A percentile compares a stretch with the other conserved stretches of the same genome.
Conservation (phyloP, 768 basidiomycete genomes). For the Boletus fagicola region DNA sequence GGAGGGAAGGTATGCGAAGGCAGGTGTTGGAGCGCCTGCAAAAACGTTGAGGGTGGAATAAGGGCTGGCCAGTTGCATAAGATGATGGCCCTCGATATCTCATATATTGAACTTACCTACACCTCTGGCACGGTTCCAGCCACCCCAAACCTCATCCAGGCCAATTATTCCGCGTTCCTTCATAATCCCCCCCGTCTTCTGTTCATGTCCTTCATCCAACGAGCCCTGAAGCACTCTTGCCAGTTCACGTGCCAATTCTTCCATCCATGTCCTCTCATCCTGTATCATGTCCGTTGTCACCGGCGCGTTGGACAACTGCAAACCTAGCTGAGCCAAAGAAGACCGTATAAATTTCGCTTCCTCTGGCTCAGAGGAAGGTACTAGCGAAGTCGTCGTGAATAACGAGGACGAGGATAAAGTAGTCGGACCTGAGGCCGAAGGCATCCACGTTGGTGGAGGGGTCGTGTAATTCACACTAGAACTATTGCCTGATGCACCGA, state of each 20-base stretch:
- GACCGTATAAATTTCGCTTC: constrained; percentile 85
- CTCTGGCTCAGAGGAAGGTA: constrained; percentile 60
- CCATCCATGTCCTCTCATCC: constrained; percentile 76
- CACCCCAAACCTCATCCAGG: constrained; percentile 91
- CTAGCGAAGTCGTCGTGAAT: constrained; percentile 31
- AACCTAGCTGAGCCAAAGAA: constrained; percentile 85
- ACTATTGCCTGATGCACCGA: constrained; percentile 46
- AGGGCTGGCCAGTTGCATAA: constrained; percentile 54
- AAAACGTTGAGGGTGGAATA: constrained; percentile 83
- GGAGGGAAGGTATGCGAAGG: constrained; percentile 62
- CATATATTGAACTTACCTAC: constrained; percentile 52
- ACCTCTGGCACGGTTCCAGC: constrained; percentile 92
- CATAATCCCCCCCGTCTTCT: constrained; percentile 60
- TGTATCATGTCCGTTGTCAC: constrained; percentile 87
- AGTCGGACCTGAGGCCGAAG: constrained; percentile 21
- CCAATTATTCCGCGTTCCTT: constrained; percentile 75
- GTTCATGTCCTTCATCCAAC: constrained; percentile 13
- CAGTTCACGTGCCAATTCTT: constrained; percentile 81
- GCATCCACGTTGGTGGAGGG: constrained; percentile 16
- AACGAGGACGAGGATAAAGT: constrained; percentile 21
- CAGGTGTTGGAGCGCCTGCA: constrained; percentile 71
- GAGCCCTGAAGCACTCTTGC: constrained; percentile 63
- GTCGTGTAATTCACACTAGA: constrained; percentile 2
- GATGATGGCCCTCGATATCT: not conserved
- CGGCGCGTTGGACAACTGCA: constrained; percentile 74